Evolutionary conservation across 2,329 filamentous ascomycete genomes (phyloP).

Genomic region (Calonectria honghensis): DNA sequence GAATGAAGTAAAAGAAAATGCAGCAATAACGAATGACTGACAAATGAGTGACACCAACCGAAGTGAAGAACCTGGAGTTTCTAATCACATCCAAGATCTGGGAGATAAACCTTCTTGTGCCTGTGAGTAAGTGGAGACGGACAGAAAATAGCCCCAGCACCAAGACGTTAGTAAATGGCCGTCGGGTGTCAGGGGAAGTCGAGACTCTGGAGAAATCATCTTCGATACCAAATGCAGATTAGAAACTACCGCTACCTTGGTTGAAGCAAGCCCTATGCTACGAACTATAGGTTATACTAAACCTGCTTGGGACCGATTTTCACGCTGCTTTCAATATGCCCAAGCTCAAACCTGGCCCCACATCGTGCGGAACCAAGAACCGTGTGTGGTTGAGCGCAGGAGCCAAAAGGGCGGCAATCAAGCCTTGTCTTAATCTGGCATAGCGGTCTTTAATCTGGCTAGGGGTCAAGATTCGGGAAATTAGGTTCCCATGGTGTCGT

Average conservation of each 20-base stretch:
- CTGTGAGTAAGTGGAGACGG: neutral
- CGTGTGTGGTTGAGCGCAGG: neutral
- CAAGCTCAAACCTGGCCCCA: neutral
- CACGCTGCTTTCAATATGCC: neutral
- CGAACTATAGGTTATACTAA: neutral
- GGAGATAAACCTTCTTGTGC: neutral
- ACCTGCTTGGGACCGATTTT: neutral
- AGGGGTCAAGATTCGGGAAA: neutral
- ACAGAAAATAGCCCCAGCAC: neutral
- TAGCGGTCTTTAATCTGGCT: neutral
- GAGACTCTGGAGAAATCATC: neutral
- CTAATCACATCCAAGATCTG: neutral
- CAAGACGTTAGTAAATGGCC: neutral
- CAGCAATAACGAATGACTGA: neutral
- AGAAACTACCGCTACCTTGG: neutral
- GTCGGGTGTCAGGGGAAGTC: neutral
- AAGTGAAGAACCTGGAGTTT: neutral
- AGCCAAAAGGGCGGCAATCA: neutral
- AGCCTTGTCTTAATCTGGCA: neutral
- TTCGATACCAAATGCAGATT: slow-evolving; percentile 11
- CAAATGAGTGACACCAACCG: slow-evolving; percentile 17
- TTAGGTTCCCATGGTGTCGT: neutral
- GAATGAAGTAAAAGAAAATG: slow-evolving; percentile 5
- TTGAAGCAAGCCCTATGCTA: neutral
- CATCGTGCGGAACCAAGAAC: neutral